Evolutionary conservation across 352 stramenopile genomes (phyloP), one percentile per base, ranked within the genome.

Genomic region (Globisporangium viniferum): DNA sequence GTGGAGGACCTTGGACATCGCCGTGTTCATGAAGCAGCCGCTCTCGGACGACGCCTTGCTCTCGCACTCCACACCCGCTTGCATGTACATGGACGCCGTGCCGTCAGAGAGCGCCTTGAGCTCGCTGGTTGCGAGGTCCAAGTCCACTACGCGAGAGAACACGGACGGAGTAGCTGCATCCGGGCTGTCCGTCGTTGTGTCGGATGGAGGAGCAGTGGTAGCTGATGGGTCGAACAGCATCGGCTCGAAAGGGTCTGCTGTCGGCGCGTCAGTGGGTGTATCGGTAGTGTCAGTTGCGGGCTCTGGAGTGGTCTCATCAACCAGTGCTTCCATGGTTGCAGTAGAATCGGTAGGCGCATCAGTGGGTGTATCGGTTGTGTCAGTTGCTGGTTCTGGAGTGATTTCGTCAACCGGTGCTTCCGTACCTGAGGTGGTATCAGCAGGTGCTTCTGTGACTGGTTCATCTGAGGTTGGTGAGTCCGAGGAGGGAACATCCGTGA

Each of bases 21-120:
- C 53, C 0, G 36, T 41, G 29, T 62, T 60, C 53, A 68, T 68
- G 41, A 68, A 67, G 35, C 51, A 67, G 6, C 62, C 62, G 24
- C 41, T n/a, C 3, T 60, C 51, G 35, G 27, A 53, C 22, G 49
- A 55, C 15, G 20, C 31, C 44, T 66, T 39, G 20, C 27, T 12
- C 29, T 39, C 62, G 39, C 62, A 67, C 27, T 67, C 24, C 3
- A 61, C 51, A 3, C 62, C 62, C 2, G 51, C 56, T 27, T 67
- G 15, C 9, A 67, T 33, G 35, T 67, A 67, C 49, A 61, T 58
- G 12, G 24, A 61, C 14, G 62, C 62, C 0, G 33, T 67, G 36
- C 49, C 27, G n/a, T 33, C 35, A 0, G 62, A 59, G n/a, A 67
- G 33, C 14, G 9, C 51, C 62, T 67, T 61, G 35, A 61, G 49